Conservation (phyloP, 2,329 filamentous ascomycete genomes). For the Epichloe uncinata region DNA sequence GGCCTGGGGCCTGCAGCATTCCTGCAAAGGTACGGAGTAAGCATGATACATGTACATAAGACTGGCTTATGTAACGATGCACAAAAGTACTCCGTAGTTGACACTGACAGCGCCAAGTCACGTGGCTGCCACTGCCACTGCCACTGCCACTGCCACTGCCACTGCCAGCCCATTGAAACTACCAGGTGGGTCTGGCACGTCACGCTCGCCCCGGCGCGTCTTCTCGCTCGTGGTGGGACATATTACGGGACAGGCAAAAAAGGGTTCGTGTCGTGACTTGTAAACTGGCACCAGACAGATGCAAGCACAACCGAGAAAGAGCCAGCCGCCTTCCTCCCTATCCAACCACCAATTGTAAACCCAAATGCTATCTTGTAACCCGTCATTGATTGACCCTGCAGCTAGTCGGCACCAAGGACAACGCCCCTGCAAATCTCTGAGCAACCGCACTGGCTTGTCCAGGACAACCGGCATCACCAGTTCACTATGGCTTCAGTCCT, state of each 20-base stretch:
- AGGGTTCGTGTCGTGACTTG: neutral
- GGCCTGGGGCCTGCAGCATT: too few species aligned
- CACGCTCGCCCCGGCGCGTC: slow-evolving; percentile 23
- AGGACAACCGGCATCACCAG: neutral
- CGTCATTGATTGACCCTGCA: neutral
- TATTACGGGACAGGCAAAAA: neutral
- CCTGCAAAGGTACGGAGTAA: too few species aligned
- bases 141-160: neutral
- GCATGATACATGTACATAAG: too few species aligned
- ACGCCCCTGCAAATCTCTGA: neutral
- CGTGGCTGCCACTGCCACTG: slow-evolving; percentile 12
- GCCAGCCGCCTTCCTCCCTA: neutral
- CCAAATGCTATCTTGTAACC: neutral
- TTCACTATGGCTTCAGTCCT: slow-evolving; percentile 34
- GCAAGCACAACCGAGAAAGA: neutral
- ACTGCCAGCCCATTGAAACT: slow-evolving; percentile 9
- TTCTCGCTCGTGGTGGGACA: neutral
- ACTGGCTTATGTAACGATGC: neutral
- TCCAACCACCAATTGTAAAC: neutral
- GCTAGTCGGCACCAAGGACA: neutral
- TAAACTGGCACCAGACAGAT: neutral
- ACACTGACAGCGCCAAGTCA: slow-evolving; percentile 12
- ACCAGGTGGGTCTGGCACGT: slow-evolving; percentile 22
- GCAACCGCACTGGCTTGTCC: neutral
- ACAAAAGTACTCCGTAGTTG: neutral